Conservation (phyloP, 148 eudicot genomes). For the Rhododendron henanense region DNA sequence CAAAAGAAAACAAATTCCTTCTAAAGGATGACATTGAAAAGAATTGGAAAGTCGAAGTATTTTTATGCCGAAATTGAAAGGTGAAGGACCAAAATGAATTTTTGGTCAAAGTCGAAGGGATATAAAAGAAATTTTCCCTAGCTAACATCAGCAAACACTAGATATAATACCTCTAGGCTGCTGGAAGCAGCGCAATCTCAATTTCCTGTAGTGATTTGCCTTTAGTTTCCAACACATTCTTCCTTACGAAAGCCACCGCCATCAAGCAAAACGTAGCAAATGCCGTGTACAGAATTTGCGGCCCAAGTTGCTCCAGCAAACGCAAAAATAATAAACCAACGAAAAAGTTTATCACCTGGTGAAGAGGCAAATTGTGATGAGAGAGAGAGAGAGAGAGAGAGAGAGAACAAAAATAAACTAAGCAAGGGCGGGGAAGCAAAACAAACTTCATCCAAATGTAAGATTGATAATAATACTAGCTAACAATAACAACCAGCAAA, state of each 20-base stretch:
- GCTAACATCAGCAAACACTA: background rate
- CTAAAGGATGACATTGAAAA: too few species aligned
- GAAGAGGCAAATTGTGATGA: conserved; percentile 5
- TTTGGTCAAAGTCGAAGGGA: too few species aligned
- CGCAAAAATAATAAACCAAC: conserved; percentile 91
- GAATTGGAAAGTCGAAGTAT: too few species aligned
- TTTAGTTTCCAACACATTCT: conserved; percentile 87
- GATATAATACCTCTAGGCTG: conserved; percentile 34
- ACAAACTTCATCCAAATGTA: background rate
- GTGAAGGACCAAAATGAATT: too few species aligned
- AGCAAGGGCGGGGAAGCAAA: background rate
- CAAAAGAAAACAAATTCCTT: too few species aligned
- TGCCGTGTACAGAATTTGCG: conserved; percentile 64
- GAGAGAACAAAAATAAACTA: background rate
- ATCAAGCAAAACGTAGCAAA: conserved; percentile 72
- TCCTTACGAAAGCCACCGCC: conserved; percentile 79
- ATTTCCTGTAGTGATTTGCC: conserved; percentile 96
- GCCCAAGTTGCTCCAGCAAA: conserved; percentile 76
- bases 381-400: background rate
- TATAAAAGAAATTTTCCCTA: too few species aligned
- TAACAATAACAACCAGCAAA: background rate
- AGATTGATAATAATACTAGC: background rate
- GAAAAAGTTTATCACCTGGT: conserved; percentile 76
- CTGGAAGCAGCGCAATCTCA: conserved; percentile 87
- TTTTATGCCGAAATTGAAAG: too few species aligned